phyloP scores from a whole-genome alignment of 306 rosid species.

The Vigna nakashimae region DNA sequence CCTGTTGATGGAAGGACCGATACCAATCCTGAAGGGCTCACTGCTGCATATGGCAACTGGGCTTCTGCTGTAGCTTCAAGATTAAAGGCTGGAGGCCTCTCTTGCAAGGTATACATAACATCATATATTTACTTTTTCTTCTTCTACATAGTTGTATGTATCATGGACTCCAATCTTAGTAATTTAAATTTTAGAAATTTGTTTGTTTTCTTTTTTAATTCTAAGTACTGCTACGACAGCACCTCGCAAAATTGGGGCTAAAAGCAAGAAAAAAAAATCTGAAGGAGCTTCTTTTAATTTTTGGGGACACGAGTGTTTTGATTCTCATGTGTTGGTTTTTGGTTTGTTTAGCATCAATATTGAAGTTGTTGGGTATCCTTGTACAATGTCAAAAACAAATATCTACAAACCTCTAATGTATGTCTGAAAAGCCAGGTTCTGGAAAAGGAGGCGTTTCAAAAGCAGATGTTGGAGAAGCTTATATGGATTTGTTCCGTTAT shows the following conservation, averaged over 20 bases:
- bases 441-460: constrained; percentile 80
- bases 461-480: constrained; percentile 95
- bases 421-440: constrained; percentile 65
- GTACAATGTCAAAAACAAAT: constrained; percentile 10
- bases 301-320: not conserved
- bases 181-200: not conserved
- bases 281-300: not conserved
- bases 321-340: not conserved
- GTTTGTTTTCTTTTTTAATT: too few relatives aligned
- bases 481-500: constrained; percentile 95
- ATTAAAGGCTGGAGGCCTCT: constrained; percentile 78
- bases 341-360: not conserved
- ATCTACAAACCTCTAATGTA: constrained; percentile 16
- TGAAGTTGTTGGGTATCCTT: not conserved
- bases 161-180: too few relatives aligned
- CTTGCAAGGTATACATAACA: constrained; percentile 72
- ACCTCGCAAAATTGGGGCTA: not conserved
- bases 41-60: constrained; percentile 95
- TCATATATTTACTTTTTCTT: not conserved
- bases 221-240: not conserved
- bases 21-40: constrained; percentile 93
- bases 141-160: too few relatives aligned
- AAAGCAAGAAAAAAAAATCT: not conserved
- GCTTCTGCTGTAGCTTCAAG: constrained; percentile 76
- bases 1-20: constrained; percentile 91